phyloP scores from a whole-genome alignment of 2,329 filamentous ascomycete species.

The Stenocarpella maydis region DNA sequence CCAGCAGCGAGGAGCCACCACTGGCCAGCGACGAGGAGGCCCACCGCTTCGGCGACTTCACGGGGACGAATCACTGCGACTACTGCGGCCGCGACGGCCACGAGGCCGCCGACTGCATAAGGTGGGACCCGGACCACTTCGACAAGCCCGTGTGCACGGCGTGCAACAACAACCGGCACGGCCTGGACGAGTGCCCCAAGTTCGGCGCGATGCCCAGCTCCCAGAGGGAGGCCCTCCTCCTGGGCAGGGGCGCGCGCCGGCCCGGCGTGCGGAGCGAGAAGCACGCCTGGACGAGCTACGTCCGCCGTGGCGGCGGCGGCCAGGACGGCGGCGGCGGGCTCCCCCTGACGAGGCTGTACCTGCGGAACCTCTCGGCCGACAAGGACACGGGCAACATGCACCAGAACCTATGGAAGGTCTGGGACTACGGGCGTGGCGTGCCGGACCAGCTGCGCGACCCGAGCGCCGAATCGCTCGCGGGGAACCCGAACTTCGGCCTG shows the following conservation, averaged over 20 bases:
- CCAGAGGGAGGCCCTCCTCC: background rate
- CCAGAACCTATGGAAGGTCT: background rate
- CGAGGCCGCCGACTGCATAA: slow-evolving; percentile 22
- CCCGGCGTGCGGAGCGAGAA: slow-evolving; percentile 27
- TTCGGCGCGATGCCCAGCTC: background rate
- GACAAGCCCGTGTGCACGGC: slow-evolving; percentile 27
- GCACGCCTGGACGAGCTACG: slow-evolving; percentile 18
- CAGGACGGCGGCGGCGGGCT: background rate
- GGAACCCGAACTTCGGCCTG: background rate
- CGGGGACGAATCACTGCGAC: slow-evolving; percentile 22
- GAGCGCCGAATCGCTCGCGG: background rate
- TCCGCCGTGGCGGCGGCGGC: background rate
- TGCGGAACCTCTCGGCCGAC: background rate
- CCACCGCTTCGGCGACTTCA: slow-evolving; percentile 3
- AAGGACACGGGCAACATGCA: background rate
- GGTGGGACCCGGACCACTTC: slow-evolving; percentile 12
- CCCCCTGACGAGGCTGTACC: slow-evolving; percentile 6
- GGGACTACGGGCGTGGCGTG: background rate
- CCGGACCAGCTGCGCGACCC: background rate
- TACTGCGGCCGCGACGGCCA: slow-evolving; percentile 27
- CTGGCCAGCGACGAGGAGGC: background rate
- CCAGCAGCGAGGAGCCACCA: background rate
- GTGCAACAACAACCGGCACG: slow-evolving; percentile 23
- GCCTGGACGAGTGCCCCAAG: slow-evolving; percentile 20
- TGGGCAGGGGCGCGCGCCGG: slow-evolving; percentile 1